phyloP scores from a whole-genome alignment of 139 green algal species.

The Chlorokybus atmophyticus region DNA sequence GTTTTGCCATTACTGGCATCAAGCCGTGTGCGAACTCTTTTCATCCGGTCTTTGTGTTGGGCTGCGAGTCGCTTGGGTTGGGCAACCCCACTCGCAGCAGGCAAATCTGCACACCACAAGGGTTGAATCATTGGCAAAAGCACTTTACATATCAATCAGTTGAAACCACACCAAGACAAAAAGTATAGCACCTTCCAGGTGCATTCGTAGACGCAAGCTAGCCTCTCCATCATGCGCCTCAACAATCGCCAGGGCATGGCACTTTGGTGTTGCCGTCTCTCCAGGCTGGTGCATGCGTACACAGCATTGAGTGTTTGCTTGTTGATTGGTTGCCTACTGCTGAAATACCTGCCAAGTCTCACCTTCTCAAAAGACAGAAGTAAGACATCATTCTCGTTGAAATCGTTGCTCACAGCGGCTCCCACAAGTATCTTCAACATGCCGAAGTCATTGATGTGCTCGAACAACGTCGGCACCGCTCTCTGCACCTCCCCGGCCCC shows the following conservation, averaged over 20 bases:
- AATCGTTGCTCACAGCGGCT: constrained; percentile 8
- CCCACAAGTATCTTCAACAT: no score
- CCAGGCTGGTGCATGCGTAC: constrained; percentile 22
- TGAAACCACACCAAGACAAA: background rate
- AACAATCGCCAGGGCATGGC: constrained; percentile 45
- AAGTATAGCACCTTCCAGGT: background rate
- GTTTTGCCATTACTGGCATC: background rate
- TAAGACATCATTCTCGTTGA: constrained; percentile 67
- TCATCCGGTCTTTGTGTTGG: background rate
- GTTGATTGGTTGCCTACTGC: no score
- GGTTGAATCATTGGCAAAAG: background rate
- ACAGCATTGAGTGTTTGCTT: no score
- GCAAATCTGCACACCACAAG: constrained; percentile 2
- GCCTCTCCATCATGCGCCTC: constrained; percentile 48
- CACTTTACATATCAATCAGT: background rate
- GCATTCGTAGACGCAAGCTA: constrained; percentile 43
- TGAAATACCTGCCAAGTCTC: no score
- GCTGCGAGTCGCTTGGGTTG: background rate
- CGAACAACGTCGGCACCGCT: no score
- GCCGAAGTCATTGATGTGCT: no score
- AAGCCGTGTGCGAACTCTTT: constrained; percentile 7
- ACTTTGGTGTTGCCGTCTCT: constrained; percentile 7
- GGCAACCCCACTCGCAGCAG: background rate
- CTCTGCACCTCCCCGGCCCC: no score
- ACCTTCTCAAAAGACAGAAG: constrained; percentile 64